Conservation (phyloP, 192 early-diverging fungal species). For the Gaertneriomyces sp. region DNA sequence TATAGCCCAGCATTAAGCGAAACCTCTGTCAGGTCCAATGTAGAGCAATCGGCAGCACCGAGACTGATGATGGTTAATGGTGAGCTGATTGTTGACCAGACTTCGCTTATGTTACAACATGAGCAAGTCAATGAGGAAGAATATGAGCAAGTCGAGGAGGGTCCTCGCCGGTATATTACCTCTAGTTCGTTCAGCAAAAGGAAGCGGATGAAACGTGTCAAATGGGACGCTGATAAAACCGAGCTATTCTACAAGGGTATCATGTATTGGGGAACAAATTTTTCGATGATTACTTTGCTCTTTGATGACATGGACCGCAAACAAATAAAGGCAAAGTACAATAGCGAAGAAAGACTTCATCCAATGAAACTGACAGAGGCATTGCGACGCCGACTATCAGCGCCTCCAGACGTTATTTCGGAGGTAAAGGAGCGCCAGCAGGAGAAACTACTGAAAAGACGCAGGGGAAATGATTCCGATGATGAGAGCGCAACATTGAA, state of each 20-base stretch:
- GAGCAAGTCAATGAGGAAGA: slow-evolving; percentile 20
- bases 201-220: slow-evolving; percentile 8
- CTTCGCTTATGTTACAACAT: slow-evolving; percentile 17
- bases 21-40: background rate
- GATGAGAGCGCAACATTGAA: too few species aligned
- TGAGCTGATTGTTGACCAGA: slow-evolving; percentile 10
- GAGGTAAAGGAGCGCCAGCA: slow-evolving; percentile 20
- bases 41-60: slow-evolving; percentile 2
- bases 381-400: slow-evolving; percentile 1
- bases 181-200: slow-evolving; percentile 24
- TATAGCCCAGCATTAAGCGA: background rate
- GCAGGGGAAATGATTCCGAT: too few species aligned
- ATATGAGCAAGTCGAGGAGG: slow-evolving; percentile 33
- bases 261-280: slow-evolving; percentile 37
- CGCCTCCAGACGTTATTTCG: slow-evolving; percentile 9
- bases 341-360: slow-evolving; percentile 27
- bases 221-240: slow-evolving; percentile 31
- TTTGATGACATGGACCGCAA: slow-evolving; percentile 30
- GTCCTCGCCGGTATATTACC: slow-evolving; percentile 22
- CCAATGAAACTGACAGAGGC: slow-evolving; percentile 18
- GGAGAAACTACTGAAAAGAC: too few species aligned
- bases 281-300: slow-evolving; percentile 34
- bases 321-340: slow-evolving; percentile 36
- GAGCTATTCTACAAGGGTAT: slow-evolving; percentile 35
- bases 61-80: slow-evolving; percentile 22